Base-by-base conservation (phyloP, 2,329 filamentous ascomycete genomes). In the Colletotrichum phormii region DNA sequence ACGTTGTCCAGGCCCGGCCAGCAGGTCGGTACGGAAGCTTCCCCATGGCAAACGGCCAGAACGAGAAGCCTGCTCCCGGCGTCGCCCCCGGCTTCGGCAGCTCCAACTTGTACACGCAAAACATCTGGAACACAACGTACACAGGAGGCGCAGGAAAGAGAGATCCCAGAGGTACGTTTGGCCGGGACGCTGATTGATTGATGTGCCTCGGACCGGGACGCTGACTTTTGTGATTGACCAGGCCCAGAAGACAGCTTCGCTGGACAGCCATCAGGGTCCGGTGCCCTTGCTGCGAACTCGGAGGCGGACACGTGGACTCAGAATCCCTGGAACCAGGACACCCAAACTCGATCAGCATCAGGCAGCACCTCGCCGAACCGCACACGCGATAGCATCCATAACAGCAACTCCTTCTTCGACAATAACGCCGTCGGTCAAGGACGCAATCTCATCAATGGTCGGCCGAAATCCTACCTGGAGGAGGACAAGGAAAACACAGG, bases 251-350 rank as follows among this genome's bases (percentile, higher is more conserved):
- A 73, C 24, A 42, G 62, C 29, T 73, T 67, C 58, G 22, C 67
- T 29, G 64, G 51, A n/a, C 67, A 78, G 67, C 90, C 92, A 78
- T 91, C 90, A 4, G 93, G 93, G 61, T 94, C 93, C 6, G 88
- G 91, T 73, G 93, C 92, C 71, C 85, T 95, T 51, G 87, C 93
- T 72, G 87, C 90, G 57, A 89, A 91, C 54, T 93, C 93, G 11
- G 92, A 94, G 78, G 89, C 89, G 22, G 92, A 94, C 76, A 85
- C 87, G 59, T 94, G 92, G 90, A 81, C 78, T 72, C 83, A 85
- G 75, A 83, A 86, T 49, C 87, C 89, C 18, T 95, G 93, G 93
- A 88, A 87, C 75, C 82, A 85, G 29, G 88, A 90, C 58, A 81
- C 84, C 13, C 82, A 84, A 51, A 80, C 82, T 2, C 79, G 86